phyloP scores from a whole-genome alignment of 2,329 filamentous ascomycete genomes.

The Teratosphaeria pseudoeucalypti region DNA sequence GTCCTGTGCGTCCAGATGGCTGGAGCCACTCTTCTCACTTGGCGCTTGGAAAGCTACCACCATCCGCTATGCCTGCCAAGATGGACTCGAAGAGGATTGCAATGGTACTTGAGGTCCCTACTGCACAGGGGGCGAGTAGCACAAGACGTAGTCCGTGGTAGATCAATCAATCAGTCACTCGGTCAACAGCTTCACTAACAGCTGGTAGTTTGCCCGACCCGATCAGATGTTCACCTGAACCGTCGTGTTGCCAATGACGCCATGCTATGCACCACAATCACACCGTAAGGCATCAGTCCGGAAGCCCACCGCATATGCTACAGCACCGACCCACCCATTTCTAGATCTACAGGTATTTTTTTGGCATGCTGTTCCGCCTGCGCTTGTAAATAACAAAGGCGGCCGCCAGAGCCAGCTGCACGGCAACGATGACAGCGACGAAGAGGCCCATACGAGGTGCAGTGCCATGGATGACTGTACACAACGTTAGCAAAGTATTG shows the following conservation, averaged over 20 bases:
- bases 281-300: background rate
- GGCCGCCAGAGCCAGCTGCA: slow-evolving; percentile 60
- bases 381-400: slow-evolving; percentile 72
- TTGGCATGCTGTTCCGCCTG: slow-evolving; percentile 63
- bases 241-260: background rate
- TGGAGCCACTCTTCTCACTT: background rate
- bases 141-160: background rate
- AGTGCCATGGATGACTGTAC: slow-evolving; percentile 41
- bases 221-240: background rate
- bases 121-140: background rate
- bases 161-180: background rate
- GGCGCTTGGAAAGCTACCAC: background rate
- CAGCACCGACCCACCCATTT: background rate
- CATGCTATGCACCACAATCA: slow-evolving; percentile 1
- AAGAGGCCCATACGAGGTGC: slow-evolving; percentile 50
- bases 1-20: background rate
- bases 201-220: background rate
- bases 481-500: slow-evolving; percentile 1
- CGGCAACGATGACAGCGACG: slow-evolving; percentile 61
- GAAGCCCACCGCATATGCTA: background rate
- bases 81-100: background rate
- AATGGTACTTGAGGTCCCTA: background rate
- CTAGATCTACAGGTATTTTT: slow-evolving; percentile 67
- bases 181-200: background rate
- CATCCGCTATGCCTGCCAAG: background rate